Percentiles rank a stretch among this genome's conserved stretches.
These are phyloP conservation scores for Xylariales sp. DNA, from an alignment of 2,329 filamentous ascomycete species.

Conservation along the genomic window DNA sequence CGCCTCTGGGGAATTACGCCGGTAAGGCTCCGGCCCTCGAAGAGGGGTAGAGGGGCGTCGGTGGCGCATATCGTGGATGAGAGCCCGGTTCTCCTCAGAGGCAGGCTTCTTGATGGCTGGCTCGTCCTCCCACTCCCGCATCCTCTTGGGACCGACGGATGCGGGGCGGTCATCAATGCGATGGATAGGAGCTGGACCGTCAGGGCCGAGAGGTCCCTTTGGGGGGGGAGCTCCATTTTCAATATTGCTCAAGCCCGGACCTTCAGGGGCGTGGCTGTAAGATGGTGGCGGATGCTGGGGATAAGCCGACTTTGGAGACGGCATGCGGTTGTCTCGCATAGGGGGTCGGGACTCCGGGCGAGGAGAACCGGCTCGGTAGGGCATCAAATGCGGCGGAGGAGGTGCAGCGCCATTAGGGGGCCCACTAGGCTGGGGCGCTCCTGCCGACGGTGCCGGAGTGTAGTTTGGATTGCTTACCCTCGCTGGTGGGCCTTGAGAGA, in stretches of 20 bases:
- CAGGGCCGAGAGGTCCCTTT: conserved; percentile 52
- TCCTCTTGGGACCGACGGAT: conserved; percentile 77
- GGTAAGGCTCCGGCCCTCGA: conserved; percentile 52
- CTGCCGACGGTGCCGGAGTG: conserved; percentile 28
- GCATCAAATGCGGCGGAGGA: conserved; percentile 52
- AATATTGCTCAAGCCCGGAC: conserved; percentile 48
- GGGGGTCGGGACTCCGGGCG: conserved; percentile 74
- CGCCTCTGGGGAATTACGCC: conserved; percentile 72
- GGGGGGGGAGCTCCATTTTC: conserved; percentile 61
- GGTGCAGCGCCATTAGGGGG: conserved; percentile 34
- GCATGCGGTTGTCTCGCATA: conserved; percentile 76
- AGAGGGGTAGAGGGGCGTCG: conserved; percentile 75
- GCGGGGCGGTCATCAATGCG: conserved; percentile 68
- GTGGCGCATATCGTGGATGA: conserved; percentile 78
- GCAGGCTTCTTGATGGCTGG: conserved; percentile 75
- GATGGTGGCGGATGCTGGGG: conserved; percentile 63
- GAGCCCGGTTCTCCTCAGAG: conserved; percentile 81
- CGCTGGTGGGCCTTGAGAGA: conserved; percentile 36
- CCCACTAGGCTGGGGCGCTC: conserved; percentile 31
- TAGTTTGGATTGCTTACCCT: conserved; percentile 35
- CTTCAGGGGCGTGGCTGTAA: conserved; percentile 70
- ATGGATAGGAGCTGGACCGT: conserved; percentile 61
- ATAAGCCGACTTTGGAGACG: conserved; percentile 88
- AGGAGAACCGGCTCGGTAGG: conserved; percentile 75
- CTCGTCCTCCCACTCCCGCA: conserved; percentile 91